A percentile compares a stretch with the other conserved stretches of the same genome.
Conservation (phyloP, 2,329 filamentous ascomycete genomes). For the Periconia macrospinosa region DNA sequence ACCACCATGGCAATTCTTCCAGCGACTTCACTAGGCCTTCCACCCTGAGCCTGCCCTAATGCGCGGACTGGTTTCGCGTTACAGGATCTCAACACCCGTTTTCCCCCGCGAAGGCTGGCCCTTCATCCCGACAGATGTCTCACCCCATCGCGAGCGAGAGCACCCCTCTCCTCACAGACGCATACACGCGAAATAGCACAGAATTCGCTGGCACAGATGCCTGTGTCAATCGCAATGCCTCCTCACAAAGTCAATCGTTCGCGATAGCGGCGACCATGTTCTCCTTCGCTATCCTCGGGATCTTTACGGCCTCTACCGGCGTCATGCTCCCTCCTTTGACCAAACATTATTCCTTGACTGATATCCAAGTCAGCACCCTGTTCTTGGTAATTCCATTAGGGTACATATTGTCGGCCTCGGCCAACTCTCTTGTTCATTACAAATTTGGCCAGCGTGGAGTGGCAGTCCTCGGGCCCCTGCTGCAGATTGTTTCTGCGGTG, state of each 20-base stretch:
- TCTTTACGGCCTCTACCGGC: slow-evolving; percentile 31
- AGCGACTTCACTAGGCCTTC: background rate
- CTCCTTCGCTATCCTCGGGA: slow-evolving; percentile 60
- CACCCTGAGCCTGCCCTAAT: background rate
- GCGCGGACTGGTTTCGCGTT: background rate
- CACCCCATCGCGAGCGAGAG: background rate
- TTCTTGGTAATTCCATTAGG: slow-evolving; percentile 49
- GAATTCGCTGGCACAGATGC: background rate
- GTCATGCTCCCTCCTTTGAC: slow-evolving; percentile 43
- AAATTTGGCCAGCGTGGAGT: slow-evolving; percentile 48
- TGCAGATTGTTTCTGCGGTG: slow-evolving; percentile 39
- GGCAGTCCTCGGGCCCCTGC: slow-evolving; percentile 43
- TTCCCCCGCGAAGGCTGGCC: background rate
- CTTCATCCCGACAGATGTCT: background rate
- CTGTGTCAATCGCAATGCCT: background rate
- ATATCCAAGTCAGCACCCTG: slow-evolving; percentile 49
- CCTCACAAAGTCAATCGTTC: slow-evolving; percentile 9
- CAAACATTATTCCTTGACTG: slow-evolving; percentile 45
- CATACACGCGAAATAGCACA: background rate
- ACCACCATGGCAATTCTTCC: background rate
- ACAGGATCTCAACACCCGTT: background rate
- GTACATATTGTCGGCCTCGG: slow-evolving; percentile 48
- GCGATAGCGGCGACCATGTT: slow-evolving; percentile 59
- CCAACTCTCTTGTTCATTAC: slow-evolving; percentile 45
- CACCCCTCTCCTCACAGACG: background rate